Conservation (phyloP, 208 protist genomes). For the Leishmania gerbilli region DNA sequence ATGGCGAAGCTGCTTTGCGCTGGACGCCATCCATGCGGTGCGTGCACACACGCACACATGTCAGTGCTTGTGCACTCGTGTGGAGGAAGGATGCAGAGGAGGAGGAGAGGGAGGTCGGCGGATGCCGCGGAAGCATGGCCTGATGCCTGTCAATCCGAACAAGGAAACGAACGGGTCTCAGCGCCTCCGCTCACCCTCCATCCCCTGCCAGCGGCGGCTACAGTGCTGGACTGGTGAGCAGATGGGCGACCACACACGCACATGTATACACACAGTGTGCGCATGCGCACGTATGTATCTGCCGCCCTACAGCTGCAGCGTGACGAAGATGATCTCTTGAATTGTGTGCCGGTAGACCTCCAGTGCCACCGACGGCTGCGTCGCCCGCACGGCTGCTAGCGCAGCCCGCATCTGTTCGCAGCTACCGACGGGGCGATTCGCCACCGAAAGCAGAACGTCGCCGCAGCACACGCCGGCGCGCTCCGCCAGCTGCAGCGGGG, state of each 20-base stretch:
- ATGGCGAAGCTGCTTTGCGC: not conserved
- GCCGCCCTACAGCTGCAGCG: slow-evolving; percentile 8
- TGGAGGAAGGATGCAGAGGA: not conserved
- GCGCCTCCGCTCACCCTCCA: not conserved
- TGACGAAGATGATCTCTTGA: slow-evolving; percentile 28
- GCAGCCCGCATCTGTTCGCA: slow-evolving; percentile 46
- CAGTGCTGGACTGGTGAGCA: too few relatives aligned
- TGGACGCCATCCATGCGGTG: not conserved
- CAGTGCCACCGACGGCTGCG: slow-evolving; percentile 20
- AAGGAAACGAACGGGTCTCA: not conserved
- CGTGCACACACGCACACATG: not conserved
- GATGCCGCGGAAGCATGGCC: not conserved
- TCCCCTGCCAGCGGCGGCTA: not conserved
- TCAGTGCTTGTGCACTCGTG: not conserved
- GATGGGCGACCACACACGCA: not conserved
- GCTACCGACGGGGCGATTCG: slow-evolving; percentile 18
- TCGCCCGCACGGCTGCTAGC: slow-evolving; percentile 22
- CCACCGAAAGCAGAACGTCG: slow-evolving; percentile 46
- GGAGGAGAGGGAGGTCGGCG: not conserved
- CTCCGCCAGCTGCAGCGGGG: slow-evolving; percentile 32
- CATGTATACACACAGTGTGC: too few relatives aligned
- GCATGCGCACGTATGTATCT: not conserved
- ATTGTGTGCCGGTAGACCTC: slow-evolving; percentile 50
- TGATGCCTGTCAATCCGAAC: not conserved
- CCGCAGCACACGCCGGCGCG: slow-evolving; percentile 41